Base-by-base conservation (phyloP, 345 rosid genomes). In the Syzygium jambos region DNA sequence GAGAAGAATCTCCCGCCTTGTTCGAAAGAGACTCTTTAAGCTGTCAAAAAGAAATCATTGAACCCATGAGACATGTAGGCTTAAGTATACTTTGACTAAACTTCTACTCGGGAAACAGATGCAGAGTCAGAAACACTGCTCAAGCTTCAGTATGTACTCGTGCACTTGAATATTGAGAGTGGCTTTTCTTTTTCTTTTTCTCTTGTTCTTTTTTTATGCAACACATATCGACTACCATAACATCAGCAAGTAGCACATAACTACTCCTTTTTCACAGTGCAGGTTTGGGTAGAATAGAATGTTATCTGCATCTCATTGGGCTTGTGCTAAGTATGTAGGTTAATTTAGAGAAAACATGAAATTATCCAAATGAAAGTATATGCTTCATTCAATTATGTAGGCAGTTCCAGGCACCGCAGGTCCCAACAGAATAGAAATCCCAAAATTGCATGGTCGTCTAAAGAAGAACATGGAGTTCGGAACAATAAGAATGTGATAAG, bases 11-110 rank as follows among this genome's bases (percentile, higher is more conserved):
- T 85, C 89, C 93, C 5, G 7, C 80, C 49, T 19, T 73, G 86
- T 89, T 77, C 52, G 43, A 90, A 61, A 87, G 84, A 73, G 91
- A 89, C 52, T 90, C 94, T 91, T 92, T 97, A 27, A 93, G 87
- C 96, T 96, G 95, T 88, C 86, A 90, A 88, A 34, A 63, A 29
- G 84, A 86, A 14, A 6, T 51, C 51, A 53, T 41, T 54, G 46
- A 88, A 73, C 80, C 65, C 65, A 59, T 11, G 30, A 59, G 65
- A 38, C 25, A 51, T 17, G 38, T 52, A 9, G 54, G 85, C 54
- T 83, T 25, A 49, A 83, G 49, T 38, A 73, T 38, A 2, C 80
- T 73, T 34, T 34, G 80, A 73, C 19, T 73, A 38, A 73, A 73
- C 49, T 73, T 38, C 49, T 38, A 56, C 4, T 9, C 38, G 80